phyloP scores from a whole-genome alignment of 2,329 filamentous ascomycete genomes.

The Magnaporthales sp. region DNA sequence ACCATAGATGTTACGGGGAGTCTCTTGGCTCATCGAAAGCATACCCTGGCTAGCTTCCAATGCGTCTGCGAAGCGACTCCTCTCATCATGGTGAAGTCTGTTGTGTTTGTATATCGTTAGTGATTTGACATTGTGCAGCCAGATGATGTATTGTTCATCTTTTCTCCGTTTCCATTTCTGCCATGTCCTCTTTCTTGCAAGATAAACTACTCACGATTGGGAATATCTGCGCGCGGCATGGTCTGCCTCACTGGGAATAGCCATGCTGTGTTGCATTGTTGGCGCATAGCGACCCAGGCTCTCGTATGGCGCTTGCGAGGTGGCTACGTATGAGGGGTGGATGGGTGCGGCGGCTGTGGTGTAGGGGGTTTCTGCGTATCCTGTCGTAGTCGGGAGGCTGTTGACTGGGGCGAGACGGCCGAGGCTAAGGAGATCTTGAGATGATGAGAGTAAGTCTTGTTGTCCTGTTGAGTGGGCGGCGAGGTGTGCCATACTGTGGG shows the following conservation, averaged over 20 bases:
- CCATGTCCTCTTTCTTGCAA: neutral
- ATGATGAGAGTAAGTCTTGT: constrained; percentile 60
- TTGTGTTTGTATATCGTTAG: constrained; percentile 29
- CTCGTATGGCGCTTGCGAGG: constrained; percentile 64
- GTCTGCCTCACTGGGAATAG: constrained; percentile 46
- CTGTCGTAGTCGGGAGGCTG: constrained; percentile 48
- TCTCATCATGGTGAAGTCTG: constrained; percentile 42
- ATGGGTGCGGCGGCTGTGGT: constrained; percentile 60
- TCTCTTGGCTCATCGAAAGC: constrained; percentile 93
- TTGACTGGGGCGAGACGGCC: constrained; percentile 44
- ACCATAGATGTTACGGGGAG: constrained; percentile 80
- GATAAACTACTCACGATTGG: constrained; percentile 61
- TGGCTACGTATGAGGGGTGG: constrained; percentile 50
- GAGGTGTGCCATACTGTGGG: constrained; percentile 42
- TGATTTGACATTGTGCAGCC: neutral
- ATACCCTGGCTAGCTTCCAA: constrained; percentile 91
- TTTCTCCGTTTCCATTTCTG: neutral
- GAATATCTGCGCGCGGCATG: constrained; percentile 59
- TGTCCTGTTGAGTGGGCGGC: constrained; percentile 27
- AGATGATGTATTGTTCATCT: neutral
- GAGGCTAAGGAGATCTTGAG: constrained; percentile 65
- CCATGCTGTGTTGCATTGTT: constrained; percentile 49
- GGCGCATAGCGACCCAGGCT: constrained; percentile 62
- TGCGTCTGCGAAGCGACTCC: constrained; percentile 74
- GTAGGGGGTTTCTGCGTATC: constrained; percentile 63